A percentile compares a stretch with the other conserved stretches of the same genome.
Conservation (phyloP, 2,329 filamentous ascomycete species). For the Neurospora sp. region DNA sequence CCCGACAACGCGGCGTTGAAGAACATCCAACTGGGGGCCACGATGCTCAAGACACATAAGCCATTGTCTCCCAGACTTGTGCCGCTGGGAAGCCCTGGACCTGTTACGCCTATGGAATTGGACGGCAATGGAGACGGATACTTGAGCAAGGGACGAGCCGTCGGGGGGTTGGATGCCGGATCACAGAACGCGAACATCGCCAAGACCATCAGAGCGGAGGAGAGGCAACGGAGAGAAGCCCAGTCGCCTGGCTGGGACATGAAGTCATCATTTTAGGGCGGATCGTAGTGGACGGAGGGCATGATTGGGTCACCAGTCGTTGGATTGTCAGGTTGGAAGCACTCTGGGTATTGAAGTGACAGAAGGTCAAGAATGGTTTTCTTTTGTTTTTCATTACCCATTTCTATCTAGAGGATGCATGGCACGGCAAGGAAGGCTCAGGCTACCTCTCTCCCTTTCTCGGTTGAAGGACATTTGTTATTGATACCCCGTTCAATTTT, state of each 20-base stretch:
- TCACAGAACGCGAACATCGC: background rate
- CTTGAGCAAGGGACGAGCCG: constrained; percentile 14
- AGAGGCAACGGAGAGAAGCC: background rate
- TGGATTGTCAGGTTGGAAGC: background rate
- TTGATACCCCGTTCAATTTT: background rate
- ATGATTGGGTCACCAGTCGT: background rate
- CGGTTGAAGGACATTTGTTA: background rate
- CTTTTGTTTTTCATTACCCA: background rate
- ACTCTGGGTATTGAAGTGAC: background rate
- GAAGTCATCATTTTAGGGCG: background rate
- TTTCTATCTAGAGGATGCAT: background rate
- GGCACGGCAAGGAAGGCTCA: background rate
- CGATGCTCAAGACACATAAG: constrained; percentile 27
- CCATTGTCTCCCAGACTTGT: constrained; percentile 40
- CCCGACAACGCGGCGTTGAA: constrained; percentile 23
- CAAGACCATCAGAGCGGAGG: background rate
- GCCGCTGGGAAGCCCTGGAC: constrained; percentile 48
- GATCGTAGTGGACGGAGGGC: background rate
- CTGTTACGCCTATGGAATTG: constrained; percentile 53
- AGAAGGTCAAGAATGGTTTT: background rate
- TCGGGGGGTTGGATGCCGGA: background rate
- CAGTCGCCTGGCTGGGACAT: background rate
- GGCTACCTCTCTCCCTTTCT: background rate
- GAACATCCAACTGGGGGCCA: constrained; percentile 28
- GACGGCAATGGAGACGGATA: constrained; percentile 33